phyloP scores from a whole-genome alignment of 1,284 basidiomycete species.

The Irpex rosettiformis region DNA sequence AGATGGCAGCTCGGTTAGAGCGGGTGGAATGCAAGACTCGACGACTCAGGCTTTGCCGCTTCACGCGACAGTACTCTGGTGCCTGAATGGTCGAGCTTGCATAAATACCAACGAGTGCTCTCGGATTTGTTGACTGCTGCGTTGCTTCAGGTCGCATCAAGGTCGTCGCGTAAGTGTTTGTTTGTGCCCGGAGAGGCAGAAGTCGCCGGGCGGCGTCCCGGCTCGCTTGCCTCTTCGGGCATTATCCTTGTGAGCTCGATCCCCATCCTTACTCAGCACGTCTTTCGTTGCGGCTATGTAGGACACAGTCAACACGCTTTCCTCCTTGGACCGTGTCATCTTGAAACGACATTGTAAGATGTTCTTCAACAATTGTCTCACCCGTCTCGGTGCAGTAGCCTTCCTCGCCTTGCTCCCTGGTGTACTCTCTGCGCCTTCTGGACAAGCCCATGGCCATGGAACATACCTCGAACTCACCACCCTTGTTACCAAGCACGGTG shows the following conservation, averaged over 20 bases:
- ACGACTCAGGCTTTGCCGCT: neutral
- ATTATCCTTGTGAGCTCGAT: neutral
- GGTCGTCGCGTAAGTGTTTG: neutral
- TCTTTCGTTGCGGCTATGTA: neutral
- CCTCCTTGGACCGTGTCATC: neutral
- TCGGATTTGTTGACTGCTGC: neutral
- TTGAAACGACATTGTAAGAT: neutral
- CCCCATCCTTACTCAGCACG: neutral
- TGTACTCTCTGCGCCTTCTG: neutral
- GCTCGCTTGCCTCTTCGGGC: neutral
- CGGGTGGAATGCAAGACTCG: too few relatives aligned
- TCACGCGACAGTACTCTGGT: neutral
- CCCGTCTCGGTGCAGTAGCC: neutral
- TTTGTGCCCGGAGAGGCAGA: neutral
- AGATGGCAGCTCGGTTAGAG: too few relatives aligned
- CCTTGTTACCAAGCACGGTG: constrained; percentile 15
- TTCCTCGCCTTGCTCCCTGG: neutral
- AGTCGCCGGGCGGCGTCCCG: neutral
- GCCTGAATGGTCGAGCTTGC: neutral
- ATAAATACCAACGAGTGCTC: neutral
- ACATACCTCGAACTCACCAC: constrained; percentile 20
- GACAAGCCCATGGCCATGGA: neutral
- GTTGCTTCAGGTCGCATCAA: neutral
- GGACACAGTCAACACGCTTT: neutral
- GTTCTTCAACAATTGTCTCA: neutral